Evolutionary conservation across 192 early-diverging fungal genomes (phyloP), one percentile per base, ranked within the genome.

Genomic region (Podila verticillata): DNA sequence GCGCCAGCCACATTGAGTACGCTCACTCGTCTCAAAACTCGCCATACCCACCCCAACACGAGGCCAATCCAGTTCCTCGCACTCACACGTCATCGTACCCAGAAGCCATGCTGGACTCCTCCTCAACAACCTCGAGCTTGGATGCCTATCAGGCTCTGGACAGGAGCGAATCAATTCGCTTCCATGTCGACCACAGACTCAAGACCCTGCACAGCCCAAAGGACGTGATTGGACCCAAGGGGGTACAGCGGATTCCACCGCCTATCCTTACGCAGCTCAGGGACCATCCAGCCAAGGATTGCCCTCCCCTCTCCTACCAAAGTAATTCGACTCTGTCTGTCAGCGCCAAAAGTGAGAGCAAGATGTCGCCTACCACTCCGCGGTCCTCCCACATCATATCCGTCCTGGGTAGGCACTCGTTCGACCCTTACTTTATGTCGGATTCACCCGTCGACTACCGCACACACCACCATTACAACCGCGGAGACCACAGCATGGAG

Each of bases 291-390:
- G 20, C 29, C 19, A 69, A 51, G 30, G 32, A 62, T 10, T 57
- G 54, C 15, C 69, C 75, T 0, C 62, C 74, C 7, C 64, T 70
- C 13, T 39, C 66, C 39, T 63, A 31, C 34, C 57, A 68, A 24
- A 70, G 62, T 32, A 61, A 61, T 22, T 69, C 67, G 4, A 62
- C 29, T 31, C 20, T 44, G 9, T 28, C 57, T 3, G 19, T 58
- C 6, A 57, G 74, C n/a, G 20, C 32, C 19, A 61, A 48, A 9
- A 70, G 68, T 22, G 63, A 34, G 20, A 35, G 31, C 61, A 64
- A 66, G 19, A 47, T 60, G 13, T 80, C 77, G 29, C 77, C 70
- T 39, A 39, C 77, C 0, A 80, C 77, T 15, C 77, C 77, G 12
- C 77, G 77, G 13, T 68, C 77, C n/a, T 17, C 19, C 15, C 69